phyloP scores from a whole-genome alignment of 495 filamentous ascomycete species.

The Penicillium antarcticum region DNA sequence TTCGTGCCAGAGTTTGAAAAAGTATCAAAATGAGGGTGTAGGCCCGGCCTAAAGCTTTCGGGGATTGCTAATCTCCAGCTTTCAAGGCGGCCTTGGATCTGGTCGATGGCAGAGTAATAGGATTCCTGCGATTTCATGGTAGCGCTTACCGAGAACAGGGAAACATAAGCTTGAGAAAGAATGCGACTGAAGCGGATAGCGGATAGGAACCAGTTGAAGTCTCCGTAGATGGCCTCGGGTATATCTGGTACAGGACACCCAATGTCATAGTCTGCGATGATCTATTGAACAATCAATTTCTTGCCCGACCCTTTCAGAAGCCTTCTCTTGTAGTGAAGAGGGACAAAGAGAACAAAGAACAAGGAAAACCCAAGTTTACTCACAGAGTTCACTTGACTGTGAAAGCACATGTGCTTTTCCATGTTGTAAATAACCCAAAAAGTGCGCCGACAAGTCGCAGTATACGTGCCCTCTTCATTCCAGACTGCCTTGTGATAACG shows the following conservation, averaged over 20 bases:
- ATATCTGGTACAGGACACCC: slow-evolving; percentile 27
- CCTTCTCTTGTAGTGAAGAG: too few species aligned
- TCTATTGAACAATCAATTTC: neutral
- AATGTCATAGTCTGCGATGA: neutral
- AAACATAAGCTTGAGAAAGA: slow-evolving; percentile 25
- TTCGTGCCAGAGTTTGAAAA: neutral
- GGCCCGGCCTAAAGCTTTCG: slow-evolving; percentile 16
- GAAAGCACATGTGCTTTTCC: slow-evolving; percentile 31
- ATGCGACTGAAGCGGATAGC: slow-evolving; percentile 24
- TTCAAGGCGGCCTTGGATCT: slow-evolving; percentile 24
- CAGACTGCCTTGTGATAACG: slow-evolving; percentile 14
- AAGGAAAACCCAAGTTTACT: neutral
- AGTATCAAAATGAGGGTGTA: too few species aligned
- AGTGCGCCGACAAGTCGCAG: too few species aligned
- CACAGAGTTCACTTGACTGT: slow-evolving; percentile 28
- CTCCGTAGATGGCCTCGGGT: slow-evolving; percentile 22
- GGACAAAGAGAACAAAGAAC: too few species aligned
- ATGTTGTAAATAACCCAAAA: slow-evolving; percentile 38
- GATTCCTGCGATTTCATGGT: slow-evolving; percentile 18
- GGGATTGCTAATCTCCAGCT: slow-evolving; percentile 28
- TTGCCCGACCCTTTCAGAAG: too few species aligned
- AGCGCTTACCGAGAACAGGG: slow-evolving; percentile 30
- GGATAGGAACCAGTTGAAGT: slow-evolving; percentile 31
- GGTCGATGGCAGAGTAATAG: slow-evolving; percentile 20
- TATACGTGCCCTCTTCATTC: too few species aligned